Evolutionary conservation across 1,284 basidiomycete species (phyloP), one percentile per base, ranked within the genome.

Genomic region (Butyriboletus appendiculatus): DNA sequence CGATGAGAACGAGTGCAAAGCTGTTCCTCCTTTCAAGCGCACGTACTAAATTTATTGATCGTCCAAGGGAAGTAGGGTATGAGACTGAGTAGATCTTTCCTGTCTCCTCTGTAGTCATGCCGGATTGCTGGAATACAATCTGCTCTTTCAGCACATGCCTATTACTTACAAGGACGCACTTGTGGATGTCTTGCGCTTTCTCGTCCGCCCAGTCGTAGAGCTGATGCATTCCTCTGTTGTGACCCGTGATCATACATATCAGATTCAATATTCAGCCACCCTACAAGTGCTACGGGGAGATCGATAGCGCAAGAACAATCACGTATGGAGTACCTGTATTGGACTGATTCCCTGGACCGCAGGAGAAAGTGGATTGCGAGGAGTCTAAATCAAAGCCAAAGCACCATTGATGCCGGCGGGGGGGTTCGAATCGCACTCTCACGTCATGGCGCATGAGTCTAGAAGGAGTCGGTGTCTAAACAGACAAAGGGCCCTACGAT

Each of bases 1-100:
- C 34, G 96, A 99, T 70, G 93, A 96, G 78, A 88, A 84, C 68
- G 96, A 99, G 80, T 98, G 95, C 87, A 96, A 92, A 77, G 66
- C 85, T 44, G 88, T 93, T 28, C 90, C 91, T 61, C 90, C 91
- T 18, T 92, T 92, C 81, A 92, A 92, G 78, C 90, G 90, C 73
- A 88, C 90, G 45, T 92, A 92, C 73, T 92, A 81, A 70, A 33
- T 16, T 33, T 26, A 38, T 53, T 33, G 33, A 35, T 53, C 32
- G 6, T 7, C 15, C 1, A 3, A 32, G 33, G 47, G 32, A 41
- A 26, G 12, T 18, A 28, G 45, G 46, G 46, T 48, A 43, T 42
- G 47, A 55, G 48, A 46, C 34, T 30, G 39, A 41, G 50, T 54
- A 47, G 54, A 48, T 14, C 18, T 34, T 46, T 48, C n/a, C 15